These are phyloP conservation scores for Colletotrichum aenigma DNA, from an alignment of 2,329 filamentous ascomycete species.

Conservation along the genomic window DNA sequence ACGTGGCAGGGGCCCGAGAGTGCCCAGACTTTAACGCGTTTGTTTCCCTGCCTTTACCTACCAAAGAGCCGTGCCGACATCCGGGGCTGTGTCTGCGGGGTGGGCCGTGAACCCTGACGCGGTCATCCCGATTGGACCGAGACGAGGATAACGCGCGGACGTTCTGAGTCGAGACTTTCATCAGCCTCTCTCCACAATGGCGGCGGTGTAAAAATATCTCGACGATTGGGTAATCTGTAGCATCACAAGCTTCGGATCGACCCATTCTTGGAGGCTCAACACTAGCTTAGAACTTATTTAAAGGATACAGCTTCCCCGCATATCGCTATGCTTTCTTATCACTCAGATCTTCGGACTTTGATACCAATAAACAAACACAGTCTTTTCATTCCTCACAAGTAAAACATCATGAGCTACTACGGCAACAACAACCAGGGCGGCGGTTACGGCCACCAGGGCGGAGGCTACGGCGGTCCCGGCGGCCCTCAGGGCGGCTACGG, in stretches of 20 bases:
- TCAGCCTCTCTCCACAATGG: conserved; percentile 16
- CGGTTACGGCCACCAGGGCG: background rate
- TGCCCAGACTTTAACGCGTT: conserved; percentile 10
- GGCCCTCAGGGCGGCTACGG: background rate
- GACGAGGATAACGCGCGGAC: conserved; percentile 16
- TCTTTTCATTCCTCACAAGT: background rate
- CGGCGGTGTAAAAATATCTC: conserved; percentile 16
- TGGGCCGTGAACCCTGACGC: conserved; percentile 20
- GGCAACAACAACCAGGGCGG: conserved; percentile 9
- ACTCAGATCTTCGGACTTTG: background rate
- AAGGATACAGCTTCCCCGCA: conserved; percentile 14
- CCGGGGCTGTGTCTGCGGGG: conserved; percentile 16
- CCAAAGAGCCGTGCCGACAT: conserved; percentile 11
- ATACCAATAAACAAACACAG: background rate
- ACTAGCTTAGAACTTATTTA: conserved; percentile 4
- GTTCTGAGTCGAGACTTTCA: conserved; percentile 11
- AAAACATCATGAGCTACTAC: conserved; percentile 12
- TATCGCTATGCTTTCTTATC: background rate
- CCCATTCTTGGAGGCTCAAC: background rate
- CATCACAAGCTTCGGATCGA: conserved; percentile 15
- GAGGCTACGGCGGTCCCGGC: background rate
- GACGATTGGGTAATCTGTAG: background rate
- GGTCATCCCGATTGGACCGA: conserved; percentile 19
- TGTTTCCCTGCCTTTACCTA: background rate
- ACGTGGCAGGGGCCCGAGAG: conserved; percentile 12